Conservation (phyloP, 768 basidiomycete genomes). For the Rhodotorula babjevae region DNA sequence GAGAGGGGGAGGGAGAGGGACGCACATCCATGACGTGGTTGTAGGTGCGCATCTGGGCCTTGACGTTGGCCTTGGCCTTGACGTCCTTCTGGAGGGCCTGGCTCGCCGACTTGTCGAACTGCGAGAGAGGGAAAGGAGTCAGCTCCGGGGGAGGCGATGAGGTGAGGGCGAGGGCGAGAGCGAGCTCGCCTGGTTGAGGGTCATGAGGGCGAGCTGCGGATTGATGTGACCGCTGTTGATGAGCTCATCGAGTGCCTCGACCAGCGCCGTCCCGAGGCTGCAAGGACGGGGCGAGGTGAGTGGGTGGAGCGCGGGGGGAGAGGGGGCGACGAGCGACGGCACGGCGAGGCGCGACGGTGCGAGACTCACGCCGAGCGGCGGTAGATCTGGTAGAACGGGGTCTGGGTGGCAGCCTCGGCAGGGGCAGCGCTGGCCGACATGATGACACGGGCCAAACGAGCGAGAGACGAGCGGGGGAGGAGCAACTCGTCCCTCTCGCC, state of each 20-base stretch:
- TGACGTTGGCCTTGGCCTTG: constrained; percentile 88
- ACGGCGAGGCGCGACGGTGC: background rate
- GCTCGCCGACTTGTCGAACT: constrained; percentile 96
- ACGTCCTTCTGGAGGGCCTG: constrained; percentile 89
- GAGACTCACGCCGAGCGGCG: constrained; percentile 76
- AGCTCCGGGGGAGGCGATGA: background rate
- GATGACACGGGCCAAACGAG: background rate
- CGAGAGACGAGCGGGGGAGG: background rate
- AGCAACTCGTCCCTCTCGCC: too few species aligned
- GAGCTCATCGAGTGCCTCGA: constrained; percentile 96
- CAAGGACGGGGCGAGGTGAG: background rate
- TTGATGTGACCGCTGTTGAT: constrained; percentile 95
- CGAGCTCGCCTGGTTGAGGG: constrained; percentile 76
- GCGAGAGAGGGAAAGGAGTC: background rate
- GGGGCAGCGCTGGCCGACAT: background rate
- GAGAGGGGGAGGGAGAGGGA: background rate
- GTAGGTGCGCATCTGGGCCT: constrained; percentile 92
- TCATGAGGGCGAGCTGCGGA: constrained; percentile 96
- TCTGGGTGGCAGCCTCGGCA: constrained; percentile 13
- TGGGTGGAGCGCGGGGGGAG: background rate
- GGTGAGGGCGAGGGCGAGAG: background rate
- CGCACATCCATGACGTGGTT: constrained; percentile 72
- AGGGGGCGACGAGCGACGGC: too few species aligned
- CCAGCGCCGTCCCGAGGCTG: constrained; percentile 94
- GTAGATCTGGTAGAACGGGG: constrained; percentile 89